Conservation (phyloP, 148 eudicot species). For the Rhododendron simsii region DNA sequence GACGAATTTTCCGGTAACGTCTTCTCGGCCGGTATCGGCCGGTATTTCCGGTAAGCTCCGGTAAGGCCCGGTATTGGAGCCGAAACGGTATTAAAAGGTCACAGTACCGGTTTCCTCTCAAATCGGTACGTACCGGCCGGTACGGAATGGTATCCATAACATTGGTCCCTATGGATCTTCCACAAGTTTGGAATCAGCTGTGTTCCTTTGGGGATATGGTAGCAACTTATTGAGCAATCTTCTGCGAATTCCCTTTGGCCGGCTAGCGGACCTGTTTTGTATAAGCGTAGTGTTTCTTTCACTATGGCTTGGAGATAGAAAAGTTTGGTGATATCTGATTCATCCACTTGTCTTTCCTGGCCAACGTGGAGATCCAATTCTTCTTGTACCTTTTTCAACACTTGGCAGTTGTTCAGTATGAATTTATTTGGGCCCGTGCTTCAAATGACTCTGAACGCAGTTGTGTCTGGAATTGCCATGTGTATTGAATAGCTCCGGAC, state of each 20-base stretch:
- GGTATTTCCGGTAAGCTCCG: no score
- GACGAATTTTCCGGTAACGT: no score
- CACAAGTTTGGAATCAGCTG: conserved; percentile 19
- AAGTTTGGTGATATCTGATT: conserved; percentile 23
- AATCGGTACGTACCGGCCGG: no score
- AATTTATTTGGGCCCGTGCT: no score
- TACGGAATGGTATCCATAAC: no score
- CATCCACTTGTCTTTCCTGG: conserved; percentile 13
- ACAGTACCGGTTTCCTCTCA: no score
- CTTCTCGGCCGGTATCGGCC: no score
- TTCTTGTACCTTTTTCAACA: not conserved
- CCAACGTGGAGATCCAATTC: not conserved
- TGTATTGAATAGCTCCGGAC: no score
- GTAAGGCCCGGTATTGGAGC: no score
- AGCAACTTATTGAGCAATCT: conserved; percentile 24
- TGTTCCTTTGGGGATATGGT: conserved; percentile 31
- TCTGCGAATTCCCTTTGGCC: conserved; percentile 16
- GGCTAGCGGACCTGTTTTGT: conserved; percentile 19
- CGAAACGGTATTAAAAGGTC: no score
- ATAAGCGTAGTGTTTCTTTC: conserved; percentile 30
- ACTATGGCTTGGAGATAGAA: conserved; percentile 34
- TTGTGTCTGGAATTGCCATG: no score
- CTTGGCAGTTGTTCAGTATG: not conserved
- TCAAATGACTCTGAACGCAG: no score
- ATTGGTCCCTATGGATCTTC: conserved; percentile 20